Conservation (phyloP, 441 rosid genomes). For the Adansonia gregorii region DNA sequence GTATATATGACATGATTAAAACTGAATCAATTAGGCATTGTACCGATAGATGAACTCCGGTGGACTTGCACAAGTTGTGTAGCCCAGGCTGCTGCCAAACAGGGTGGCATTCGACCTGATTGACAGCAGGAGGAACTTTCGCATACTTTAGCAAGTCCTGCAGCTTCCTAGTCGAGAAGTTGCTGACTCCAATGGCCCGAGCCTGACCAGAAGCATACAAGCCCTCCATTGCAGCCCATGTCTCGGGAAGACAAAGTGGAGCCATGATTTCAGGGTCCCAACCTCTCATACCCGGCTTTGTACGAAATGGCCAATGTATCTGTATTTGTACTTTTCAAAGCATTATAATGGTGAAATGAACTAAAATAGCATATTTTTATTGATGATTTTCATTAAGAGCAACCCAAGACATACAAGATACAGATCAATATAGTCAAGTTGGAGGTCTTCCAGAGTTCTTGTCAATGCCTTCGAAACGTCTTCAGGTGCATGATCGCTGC, state of each 20-base stretch:
- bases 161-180: conserved; percentile 57
- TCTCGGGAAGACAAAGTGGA: conserved; percentile 49
- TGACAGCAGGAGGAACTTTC: conserved; percentile 58
- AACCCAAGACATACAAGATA: conserved; percentile 44
- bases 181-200: conserved; percentile 52
- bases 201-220: conserved; percentile 47
- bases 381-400: not conserved
- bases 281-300: conserved; percentile 34
- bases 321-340: not conserved
- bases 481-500: conserved; percentile 53
- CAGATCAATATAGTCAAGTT: conserved; percentile 57
- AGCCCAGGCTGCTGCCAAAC: conserved; percentile 66
- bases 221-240: conserved; percentile 66
- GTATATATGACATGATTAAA: not conserved
- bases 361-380: not conserved
- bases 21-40: not conserved
- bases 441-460: conserved; percentile 49
- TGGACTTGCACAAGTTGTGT: conserved; percentile 56
- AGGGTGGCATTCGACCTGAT: conserved; percentile 67
- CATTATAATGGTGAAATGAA: not conserved
- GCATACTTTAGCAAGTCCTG: conserved; percentile 44
- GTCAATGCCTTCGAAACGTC: conserved; percentile 53
- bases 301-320: conserved; percentile 38
- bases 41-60: conserved; percentile 59
- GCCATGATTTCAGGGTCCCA: conserved; percentile 50